Evolutionary conservation across 2,329 filamentous ascomycete genomes (phyloP).

Genomic region (Rhinocladiella similis): DNA sequence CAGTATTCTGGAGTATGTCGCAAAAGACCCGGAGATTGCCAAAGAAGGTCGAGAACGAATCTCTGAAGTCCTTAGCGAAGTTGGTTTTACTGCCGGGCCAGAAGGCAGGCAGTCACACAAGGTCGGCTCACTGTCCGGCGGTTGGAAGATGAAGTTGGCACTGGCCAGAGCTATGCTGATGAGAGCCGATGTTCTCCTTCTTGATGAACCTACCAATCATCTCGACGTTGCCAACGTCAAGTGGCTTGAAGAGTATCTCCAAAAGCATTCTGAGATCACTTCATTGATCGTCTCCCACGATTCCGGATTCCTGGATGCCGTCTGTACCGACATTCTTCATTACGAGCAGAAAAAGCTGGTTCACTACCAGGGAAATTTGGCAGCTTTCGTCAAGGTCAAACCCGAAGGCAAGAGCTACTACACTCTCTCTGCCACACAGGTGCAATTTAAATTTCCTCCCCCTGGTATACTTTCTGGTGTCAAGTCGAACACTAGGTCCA

Average conservation of each 20-base stretch:
- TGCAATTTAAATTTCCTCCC: conserved; percentile 97
- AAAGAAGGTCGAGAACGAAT: conserved; percentile 79
- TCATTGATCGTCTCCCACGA: conserved; percentile 98
- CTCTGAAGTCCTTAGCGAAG: conserved; percentile 78
- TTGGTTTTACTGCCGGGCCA: conserved; percentile 88
- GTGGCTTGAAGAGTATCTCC: conserved; percentile 94
- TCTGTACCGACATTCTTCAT: conserved; percentile 98
- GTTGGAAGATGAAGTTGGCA: conserved; percentile 99
- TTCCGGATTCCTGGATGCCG: conserved; percentile 93
- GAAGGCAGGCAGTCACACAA: conserved; percentile 85
- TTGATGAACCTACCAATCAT: conserved; percentile 99
- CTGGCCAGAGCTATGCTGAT: conserved; percentile 95
- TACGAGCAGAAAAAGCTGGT: conserved; percentile 96
- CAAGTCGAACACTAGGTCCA: conserved; percentile 90
- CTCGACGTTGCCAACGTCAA: conserved; percentile 94
- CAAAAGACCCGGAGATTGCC: conserved; percentile 83
- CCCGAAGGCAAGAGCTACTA: conserved; percentile 98
- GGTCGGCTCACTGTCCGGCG: conserved; percentile 92
- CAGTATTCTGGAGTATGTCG: conserved; percentile 89
- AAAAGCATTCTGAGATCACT: conserved; percentile 93
- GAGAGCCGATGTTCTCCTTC: conserved; percentile 90
- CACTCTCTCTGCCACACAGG: conserved; percentile 81
- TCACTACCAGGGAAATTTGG: conserved; percentile 52
- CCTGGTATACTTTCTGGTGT: conserved; percentile 93
- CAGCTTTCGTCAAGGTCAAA: conserved; percentile 77